Percentiles rank a stretch among this genome's conserved stretches.
phyloP scores from a whole-genome alignment of 1,139 yeast genomes.

The Zhuliangozyma parablackwelliae region DNA sequence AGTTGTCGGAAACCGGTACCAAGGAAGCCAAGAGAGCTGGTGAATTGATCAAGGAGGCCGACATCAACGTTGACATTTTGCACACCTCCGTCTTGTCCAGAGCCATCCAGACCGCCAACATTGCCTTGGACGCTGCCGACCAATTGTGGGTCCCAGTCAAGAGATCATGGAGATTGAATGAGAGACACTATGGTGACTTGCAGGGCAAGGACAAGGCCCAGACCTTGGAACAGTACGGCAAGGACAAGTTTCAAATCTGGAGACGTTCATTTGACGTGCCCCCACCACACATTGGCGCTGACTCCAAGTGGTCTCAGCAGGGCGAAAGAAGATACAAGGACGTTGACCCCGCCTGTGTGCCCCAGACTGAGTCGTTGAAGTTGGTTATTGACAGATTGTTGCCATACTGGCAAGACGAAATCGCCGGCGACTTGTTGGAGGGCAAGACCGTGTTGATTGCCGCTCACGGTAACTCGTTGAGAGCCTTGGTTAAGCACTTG shows the following conservation, averaged over 20 bases:
- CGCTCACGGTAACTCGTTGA: slow-evolving; percentile 98
- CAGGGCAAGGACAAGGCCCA: slow-evolving; percentile 98
- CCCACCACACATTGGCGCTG: slow-evolving; percentile 83
- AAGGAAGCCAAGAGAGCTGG: slow-evolving; percentile 95
- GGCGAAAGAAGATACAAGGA: slow-evolving; percentile 81
- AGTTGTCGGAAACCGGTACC: slow-evolving; percentile 78
- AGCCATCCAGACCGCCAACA: slow-evolving; percentile 97
- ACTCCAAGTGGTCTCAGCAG: slow-evolving; percentile 77
- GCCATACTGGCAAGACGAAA: slow-evolving; percentile 97
- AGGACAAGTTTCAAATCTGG: slow-evolving; percentile 93
- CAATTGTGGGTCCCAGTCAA: slow-evolving; percentile 88
- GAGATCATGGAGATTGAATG: slow-evolving; percentile 97
- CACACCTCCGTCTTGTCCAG: slow-evolving; percentile 91
- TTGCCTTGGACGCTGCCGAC: slow-evolving; percentile 86
- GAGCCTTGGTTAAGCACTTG: slow-evolving; percentile 95
- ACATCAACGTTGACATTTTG: slow-evolving; percentile 78
- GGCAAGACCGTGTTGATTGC: slow-evolving; percentile 92
- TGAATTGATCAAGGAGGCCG: slow-evolving; percentile 83
- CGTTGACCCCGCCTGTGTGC: slow-evolving; percentile 80
- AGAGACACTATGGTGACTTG: slow-evolving; percentile 98
- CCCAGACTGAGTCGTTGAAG: slow-evolving; percentile 92
- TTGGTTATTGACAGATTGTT: slow-evolving; percentile 94
- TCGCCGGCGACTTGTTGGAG: slow-evolving; percentile 75
- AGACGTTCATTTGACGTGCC: slow-evolving; percentile 98
- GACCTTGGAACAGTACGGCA: slow-evolving; percentile 82